These are phyloP conservation scores for Kitagawia praeruptora DNA, from an alignment of 129 eudicot genomes.

Conservation along the genomic window DNA sequence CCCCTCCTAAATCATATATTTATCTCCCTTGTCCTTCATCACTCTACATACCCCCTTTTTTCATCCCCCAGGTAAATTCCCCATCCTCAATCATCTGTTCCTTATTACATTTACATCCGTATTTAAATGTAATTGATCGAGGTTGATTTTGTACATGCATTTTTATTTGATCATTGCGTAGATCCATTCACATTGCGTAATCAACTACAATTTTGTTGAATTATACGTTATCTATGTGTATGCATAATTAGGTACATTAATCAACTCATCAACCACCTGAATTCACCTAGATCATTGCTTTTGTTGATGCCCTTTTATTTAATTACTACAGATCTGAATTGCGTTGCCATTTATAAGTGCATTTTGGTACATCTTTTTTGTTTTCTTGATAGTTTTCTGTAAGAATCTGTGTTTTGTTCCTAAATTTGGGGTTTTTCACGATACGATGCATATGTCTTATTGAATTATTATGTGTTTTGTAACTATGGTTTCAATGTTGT, in stretches of 20 bases:
- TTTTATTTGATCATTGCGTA: neutral
- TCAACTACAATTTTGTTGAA: too few species aligned
- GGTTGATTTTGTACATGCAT: neutral
- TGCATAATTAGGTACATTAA: neutral
- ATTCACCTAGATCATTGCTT: neutral
- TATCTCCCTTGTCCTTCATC: neutral
- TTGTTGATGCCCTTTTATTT: neutral
- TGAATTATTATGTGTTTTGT: neutral
- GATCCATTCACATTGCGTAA: constrained; percentile 21
- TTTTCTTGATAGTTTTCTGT: neutral
- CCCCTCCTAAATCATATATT: neutral
- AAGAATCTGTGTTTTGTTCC: too few species aligned
- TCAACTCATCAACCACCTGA: neutral
- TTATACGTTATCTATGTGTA: too few species aligned
- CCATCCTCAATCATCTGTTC: too few species aligned
- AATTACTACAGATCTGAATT: neutral
- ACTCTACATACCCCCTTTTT: neutral
- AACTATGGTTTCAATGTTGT: neutral
- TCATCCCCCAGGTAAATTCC: constrained; percentile 16
- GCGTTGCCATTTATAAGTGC: neutral
- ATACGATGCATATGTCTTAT: neutral
- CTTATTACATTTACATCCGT: too few species aligned
- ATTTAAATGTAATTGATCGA: neutral
- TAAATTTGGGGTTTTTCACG: neutral
- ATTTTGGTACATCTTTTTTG: neutral